A percentile compares a stretch with the other conserved stretches of the same genome.
Conservation (phyloP, 306 rosid genomes). For the Trifolium pratense region DNA sequence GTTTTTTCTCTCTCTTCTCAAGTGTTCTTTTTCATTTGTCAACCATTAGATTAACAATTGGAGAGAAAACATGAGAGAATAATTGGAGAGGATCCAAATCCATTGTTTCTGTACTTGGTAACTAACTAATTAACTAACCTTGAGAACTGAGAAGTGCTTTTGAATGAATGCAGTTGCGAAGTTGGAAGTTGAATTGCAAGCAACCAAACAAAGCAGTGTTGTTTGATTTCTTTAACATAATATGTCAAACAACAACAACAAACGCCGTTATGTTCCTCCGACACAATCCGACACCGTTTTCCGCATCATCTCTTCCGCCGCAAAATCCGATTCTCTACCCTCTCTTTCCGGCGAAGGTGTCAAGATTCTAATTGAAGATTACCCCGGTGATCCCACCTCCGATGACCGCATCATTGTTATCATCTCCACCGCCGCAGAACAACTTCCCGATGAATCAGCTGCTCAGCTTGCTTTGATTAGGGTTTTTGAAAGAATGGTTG, state of each 20-base stretch:
- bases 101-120: too few relatives aligned
- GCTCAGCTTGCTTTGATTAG: slow-evolving; percentile 65
- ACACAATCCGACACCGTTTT: slow-evolving; percentile 49
- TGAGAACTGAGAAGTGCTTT: too few relatives aligned
- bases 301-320: slow-evolving; percentile 62
- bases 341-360: slow-evolving; percentile 43
- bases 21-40: too few relatives aligned
- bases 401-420: slow-evolving; percentile 56
- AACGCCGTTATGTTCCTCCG: slow-evolving; percentile 51
- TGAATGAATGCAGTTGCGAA: too few relatives aligned
- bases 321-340: slow-evolving; percentile 42
- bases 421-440: neutral
- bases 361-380: slow-evolving; percentile 52
- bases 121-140: too few relatives aligned
- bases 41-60: too few relatives aligned
- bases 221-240: too few relatives aligned
- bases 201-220: too few relatives aligned
- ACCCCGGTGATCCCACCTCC: slow-evolving; percentile 15
- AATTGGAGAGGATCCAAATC: too few relatives aligned
- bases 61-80: too few relatives aligned
- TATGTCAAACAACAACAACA: slow-evolving; percentile 36
- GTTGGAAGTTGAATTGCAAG: too few relatives aligned
- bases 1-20: too few relatives aligned
- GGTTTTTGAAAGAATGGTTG: slow-evolving; percentile 59
- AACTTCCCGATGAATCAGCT: slow-evolving; percentile 44